Base-by-base conservation (phyloP, 1,284 basidiomycete species). In the Ustilago lituana region DNA sequence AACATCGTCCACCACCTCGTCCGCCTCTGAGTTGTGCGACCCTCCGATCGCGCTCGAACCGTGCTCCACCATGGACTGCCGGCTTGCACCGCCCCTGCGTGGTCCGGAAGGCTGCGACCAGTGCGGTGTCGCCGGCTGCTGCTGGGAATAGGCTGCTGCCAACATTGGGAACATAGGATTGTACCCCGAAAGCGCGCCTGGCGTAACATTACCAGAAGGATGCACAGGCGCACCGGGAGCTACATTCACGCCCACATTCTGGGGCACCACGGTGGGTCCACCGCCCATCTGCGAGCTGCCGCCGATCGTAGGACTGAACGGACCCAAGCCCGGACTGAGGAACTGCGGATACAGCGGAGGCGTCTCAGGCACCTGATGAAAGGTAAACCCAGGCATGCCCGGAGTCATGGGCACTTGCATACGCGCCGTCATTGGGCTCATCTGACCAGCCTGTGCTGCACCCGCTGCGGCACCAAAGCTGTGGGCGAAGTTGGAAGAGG, bases 311-410 rank as follows among this genome's bases (percentile, higher is more conserved):
- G 83, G 82, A 33, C 69, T 69, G 43, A 75, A 70, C 2, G 73
- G 54, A 1, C 77, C 80, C 12, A 82, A 29, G 27, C 81, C 82
- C 5, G 83, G 83, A 12, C 73, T 79, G 36, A 84, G 77, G 51
- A 84, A 78, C 12, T 81, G 79, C 24, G 74, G 73, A 39, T 83
- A 74, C 33, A 82, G 62, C 4, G 83, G 83, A 2, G 84, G 83
- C 14, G 83, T 84, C 47, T 82, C 77, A 1, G 82, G 81, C 46
- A 83, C 76, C 14, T 80, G 74, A 14, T 82, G 81, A 39, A 84
- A 82, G 0, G 81, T 78, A 57, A 84, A 84, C 3, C 82, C 82
- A 0, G 84, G 83, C 83, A 84, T 83, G 8, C 80, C 80, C 3
- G 83, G 83, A 8, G 83, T 83, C 77, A 84, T 82, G 15, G 82